phyloP scores from a whole-genome alignment of 2,329 filamentous ascomycete genomes.

The Beauveria australis region DNA sequence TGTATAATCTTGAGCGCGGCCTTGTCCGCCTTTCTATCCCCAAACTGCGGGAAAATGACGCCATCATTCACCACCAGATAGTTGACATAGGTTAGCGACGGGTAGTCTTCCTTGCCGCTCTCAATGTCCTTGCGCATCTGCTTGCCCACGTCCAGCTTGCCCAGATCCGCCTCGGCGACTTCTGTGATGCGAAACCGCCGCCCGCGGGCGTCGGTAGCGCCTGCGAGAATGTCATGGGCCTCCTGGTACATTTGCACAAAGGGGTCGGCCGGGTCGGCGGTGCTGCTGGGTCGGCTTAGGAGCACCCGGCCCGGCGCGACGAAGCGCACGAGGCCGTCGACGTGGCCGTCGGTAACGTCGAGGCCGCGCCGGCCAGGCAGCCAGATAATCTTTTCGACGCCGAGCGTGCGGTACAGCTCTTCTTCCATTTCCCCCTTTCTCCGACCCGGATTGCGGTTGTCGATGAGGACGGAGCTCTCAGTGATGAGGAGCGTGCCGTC shows the following conservation, averaged over 20 bases:
- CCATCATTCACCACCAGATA: slow-evolving; percentile 22
- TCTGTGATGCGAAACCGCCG: slow-evolving; percentile 17
- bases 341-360: slow-evolving; percentile 22
- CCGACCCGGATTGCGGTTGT: slow-evolving; percentile 20
- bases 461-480: slow-evolving; percentile 22
- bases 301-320: slow-evolving; percentile 17
- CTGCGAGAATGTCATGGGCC: slow-evolving; percentile 14
- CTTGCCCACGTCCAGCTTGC: slow-evolving; percentile 10
- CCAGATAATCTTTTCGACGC: slow-evolving; percentile 22
- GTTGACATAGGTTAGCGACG: slow-evolving; percentile 19
- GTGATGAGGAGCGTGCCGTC: slow-evolving; percentile 21
- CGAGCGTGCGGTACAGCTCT: slow-evolving; percentile 16
- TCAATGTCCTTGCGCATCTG: slow-evolving; percentile 1
- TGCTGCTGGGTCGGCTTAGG: slow-evolving; percentile 16
- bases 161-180: slow-evolving; percentile 17
- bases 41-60: slow-evolving; percentile 22
- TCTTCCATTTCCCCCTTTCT: slow-evolving; percentile 16
- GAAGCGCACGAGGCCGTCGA: slow-evolving; percentile 22
- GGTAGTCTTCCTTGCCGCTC: neutral
- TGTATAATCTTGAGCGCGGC: slow-evolving; percentile 15
- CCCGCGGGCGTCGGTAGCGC: slow-evolving; percentile 16
- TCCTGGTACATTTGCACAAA: slow-evolving; percentile 18
- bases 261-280: neutral
- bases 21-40: slow-evolving; percentile 16
- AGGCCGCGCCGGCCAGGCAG: slow-evolving; percentile 16